Evolutionary conservation across 2,329 filamentous ascomycete species (phyloP).

Genomic region (Alternaria postmessia): DNA sequence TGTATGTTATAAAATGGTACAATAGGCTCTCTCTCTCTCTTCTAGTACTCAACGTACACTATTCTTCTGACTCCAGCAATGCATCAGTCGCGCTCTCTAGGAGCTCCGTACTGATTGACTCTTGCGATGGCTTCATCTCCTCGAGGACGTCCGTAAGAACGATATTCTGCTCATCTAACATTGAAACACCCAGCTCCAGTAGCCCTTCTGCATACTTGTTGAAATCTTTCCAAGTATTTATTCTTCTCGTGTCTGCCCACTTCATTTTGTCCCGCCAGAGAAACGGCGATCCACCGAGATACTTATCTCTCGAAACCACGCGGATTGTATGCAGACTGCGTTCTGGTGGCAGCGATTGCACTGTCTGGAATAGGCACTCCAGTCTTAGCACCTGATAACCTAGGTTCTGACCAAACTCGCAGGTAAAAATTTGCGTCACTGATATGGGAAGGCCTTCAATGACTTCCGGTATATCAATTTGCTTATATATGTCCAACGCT

Average conservation of each 20-base stretch:
- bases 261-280: not conserved
- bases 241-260: not conserved
- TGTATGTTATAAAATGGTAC: not conserved
- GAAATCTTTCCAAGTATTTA: not conserved
- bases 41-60: not conserved
- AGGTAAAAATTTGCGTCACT: not conserved
- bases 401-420: not conserved
- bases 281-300: not conserved
- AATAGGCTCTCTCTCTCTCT: not conserved
- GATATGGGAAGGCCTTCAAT: not conserved
- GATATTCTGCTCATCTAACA: constrained; percentile 1
- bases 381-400: not conserved
- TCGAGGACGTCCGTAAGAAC: not conserved
- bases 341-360: not conserved
- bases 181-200: not conserved
- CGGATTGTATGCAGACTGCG: not conserved
- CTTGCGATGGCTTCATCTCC: not conserved
- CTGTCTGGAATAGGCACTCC: not conserved
- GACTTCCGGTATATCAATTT: not conserved
- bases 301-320: not conserved
- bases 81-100: not conserved
- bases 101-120: not conserved
- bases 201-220: not conserved
- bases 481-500: not conserved
- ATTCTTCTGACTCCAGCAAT: not conserved